phyloP scores from a whole-genome alignment of 306 rosid genomes.

The Quercus dentata region DNA sequence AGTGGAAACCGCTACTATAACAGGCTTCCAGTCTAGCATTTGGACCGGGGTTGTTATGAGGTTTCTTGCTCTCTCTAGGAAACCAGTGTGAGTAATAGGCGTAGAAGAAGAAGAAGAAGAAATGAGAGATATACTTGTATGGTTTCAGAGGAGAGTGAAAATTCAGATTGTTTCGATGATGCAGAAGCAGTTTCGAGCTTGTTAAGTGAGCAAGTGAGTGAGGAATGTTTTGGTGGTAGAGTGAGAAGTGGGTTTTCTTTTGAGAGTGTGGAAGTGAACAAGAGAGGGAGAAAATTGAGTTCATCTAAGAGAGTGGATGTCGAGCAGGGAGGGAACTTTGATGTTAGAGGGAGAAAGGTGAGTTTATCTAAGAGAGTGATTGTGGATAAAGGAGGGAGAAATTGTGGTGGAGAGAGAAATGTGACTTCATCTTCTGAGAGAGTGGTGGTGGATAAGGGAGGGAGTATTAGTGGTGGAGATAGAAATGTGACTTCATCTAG shows the following conservation, averaged over 20 bases:
- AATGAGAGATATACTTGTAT: conserved; percentile 28
- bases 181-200: conserved; percentile 65
- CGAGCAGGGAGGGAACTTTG: conserved; percentile 29
- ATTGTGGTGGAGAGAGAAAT: conserved; percentile 34
- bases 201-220: conserved; percentile 64
- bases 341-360: conserved; percentile 36
- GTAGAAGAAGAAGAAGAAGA: conserved; percentile 41
- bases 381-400: conserved; percentile 30
- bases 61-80: conserved; percentile 34
- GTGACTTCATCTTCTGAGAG: conserved; percentile 33
- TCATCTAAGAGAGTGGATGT: conserved; percentile 41
- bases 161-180: conserved; percentile 37
- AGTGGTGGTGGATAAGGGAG: conserved; percentile 34
- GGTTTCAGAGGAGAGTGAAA: conserved; percentile 34
- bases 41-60: conserved; percentile 36
- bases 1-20: conserved; percentile 37
- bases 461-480: conserved; percentile 26
- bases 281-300: conserved; percentile 36
- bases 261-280: conserved; percentile 41
- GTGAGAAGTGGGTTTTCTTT: conserved; percentile 24
- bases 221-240: conserved; percentile 29
- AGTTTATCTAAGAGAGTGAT: conserved; percentile 42
- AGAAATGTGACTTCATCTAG: conserved; percentile 38
- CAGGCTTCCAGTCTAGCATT: conserved; percentile 38
- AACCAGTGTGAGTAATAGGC: conserved; percentile 32